Conservation (phyloP, 495 filamentous ascomycete genomes). For the Penicillium alfredii region DNA sequence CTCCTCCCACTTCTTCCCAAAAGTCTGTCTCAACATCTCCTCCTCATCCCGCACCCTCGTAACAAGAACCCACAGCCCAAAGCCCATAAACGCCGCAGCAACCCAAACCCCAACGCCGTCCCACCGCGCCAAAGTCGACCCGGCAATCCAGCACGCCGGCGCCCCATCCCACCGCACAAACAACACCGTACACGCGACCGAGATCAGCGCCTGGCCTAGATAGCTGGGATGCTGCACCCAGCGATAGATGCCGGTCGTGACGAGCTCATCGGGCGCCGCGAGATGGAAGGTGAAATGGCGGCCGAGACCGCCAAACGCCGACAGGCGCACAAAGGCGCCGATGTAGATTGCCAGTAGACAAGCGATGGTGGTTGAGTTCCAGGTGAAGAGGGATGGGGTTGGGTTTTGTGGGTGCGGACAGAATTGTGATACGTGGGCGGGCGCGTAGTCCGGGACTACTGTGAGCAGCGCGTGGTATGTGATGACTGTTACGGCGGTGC, state of each 20-base stretch:
- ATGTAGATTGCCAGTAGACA: constrained; percentile 24
- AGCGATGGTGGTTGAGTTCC: constrained; percentile 16
- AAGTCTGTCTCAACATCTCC: constrained; percentile 32
- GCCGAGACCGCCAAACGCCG: constrained; percentile 34
- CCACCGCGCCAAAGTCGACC: constrained; percentile 8
- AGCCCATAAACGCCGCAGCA: background rate
- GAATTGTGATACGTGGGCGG: constrained; percentile 2
- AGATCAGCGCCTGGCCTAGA: constrained; percentile 23
- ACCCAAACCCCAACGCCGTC: constrained; percentile 6
- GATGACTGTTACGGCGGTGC: constrained; percentile 3
- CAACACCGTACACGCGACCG: constrained; percentile 15
- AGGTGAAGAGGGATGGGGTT: constrained; percentile 25
- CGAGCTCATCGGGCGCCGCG: constrained; percentile 34
- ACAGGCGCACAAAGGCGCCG: constrained; percentile 29
- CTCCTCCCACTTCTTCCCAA: constrained; percentile 39
- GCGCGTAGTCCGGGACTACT: constrained; percentile 11
- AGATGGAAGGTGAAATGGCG: constrained; percentile 45
- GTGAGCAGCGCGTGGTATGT: constrained; percentile 28
- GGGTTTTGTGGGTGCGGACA: constrained; percentile 16
- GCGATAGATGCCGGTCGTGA: constrained; percentile 38
- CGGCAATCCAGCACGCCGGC: constrained; percentile 18
- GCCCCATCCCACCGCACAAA: constrained; percentile 31
- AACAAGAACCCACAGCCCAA: constrained; percentile 1
- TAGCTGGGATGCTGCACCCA: constrained; percentile 48
- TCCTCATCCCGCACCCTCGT: constrained; percentile 36